Base-by-base conservation (phyloP, 805 yeast genomes). In the Ogataea sp. region DNA sequence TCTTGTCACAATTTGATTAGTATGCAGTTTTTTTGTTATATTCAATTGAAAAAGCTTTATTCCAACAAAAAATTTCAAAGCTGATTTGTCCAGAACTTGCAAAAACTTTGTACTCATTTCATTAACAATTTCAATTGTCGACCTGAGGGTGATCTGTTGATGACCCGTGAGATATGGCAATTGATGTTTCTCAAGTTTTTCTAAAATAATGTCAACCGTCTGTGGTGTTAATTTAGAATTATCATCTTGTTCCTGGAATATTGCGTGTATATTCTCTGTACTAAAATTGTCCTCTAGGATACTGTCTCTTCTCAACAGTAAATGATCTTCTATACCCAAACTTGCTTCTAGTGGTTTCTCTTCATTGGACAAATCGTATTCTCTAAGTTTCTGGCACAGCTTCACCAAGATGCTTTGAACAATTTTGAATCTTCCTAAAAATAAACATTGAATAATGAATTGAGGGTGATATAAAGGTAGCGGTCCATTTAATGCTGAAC, bases 381-480 rank as follows among this genome's bases (percentile, higher is more conserved):
- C 72, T 44, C 93, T 65, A 30, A 88, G 52, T 31, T 55, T 63
- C 13, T 70, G 55, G 43, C 78, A 73, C 29, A 89, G 59, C 18
- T 66, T 59, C 11, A 73, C 61, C 16, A 90, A 51, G 1, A 89
- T 67, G 29, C 67, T 70, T 43, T 75, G 70, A 2, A 78, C 89
- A 2, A 76, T 52, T 10, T 63, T 61, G 13, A 72, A 46, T 44
- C 80, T 78, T 21, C 79, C 80, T 47, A 76, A 71, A 49, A 82
- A 78, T 16, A 89, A 56, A 4, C 80, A 64, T 56, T 89, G 96
- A 34, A 87, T 79, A 36, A 89, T 58, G 39, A 86, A 71, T 56
- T 88, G 96, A 0, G 97, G 97, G 52, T 90, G 97, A 49, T 85
- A 89, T 1, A 87, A 62, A 0, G 97, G 96, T 14, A 90, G 58